These are phyloP conservation scores for Ramularia collo-cygni DNA, from an alignment of 2,329 filamentous ascomycete genomes.

Conservation along the genomic window DNA sequence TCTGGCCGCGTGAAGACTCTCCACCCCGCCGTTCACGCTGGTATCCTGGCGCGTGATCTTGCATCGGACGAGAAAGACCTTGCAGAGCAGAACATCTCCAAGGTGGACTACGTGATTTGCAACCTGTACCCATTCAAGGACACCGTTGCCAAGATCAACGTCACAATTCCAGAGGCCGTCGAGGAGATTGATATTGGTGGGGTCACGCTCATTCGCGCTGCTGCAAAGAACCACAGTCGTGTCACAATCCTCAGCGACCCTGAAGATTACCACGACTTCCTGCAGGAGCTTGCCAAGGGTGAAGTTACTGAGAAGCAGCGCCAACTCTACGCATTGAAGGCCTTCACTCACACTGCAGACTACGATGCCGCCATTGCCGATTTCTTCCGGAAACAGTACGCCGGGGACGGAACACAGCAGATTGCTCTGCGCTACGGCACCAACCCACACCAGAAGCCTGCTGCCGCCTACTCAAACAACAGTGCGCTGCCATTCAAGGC, in stretches of 20 bases:
- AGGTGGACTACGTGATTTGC: slow-evolving; percentile 92
- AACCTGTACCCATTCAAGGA: slow-evolving; percentile 99
- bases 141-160: slow-evolving; percentile 92
- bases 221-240: slow-evolving; percentile 93
- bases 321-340: slow-evolving; percentile 89
- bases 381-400: slow-evolving; percentile 97
- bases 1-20: slow-evolving; percentile 90
- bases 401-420: slow-evolving; percentile 75
- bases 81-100: slow-evolving; percentile 87
- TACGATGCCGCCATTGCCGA: slow-evolving; percentile 92
- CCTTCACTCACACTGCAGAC: slow-evolving; percentile 95
- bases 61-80: slow-evolving; percentile 96
- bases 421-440: slow-evolving; percentile 85
- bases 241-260: slow-evolving; percentile 96
- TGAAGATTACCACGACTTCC: slow-evolving; percentile 85
- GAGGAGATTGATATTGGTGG: slow-evolving; percentile 99
- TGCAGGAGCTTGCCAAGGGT: slow-evolving; percentile 79
- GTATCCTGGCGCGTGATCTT: slow-evolving; percentile 88
- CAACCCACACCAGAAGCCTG: slow-evolving; percentile 98
- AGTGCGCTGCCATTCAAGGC: slow-evolving; percentile 89
- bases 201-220: slow-evolving; percentile 90
- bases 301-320: slow-evolving; percentile 80
- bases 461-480: slow-evolving; percentile 69
- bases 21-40: slow-evolving; percentile 69
- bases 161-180: slow-evolving; percentile 92